Conservation (phyloP, 129 eudicot species). For the Apium graveolens region DNA sequence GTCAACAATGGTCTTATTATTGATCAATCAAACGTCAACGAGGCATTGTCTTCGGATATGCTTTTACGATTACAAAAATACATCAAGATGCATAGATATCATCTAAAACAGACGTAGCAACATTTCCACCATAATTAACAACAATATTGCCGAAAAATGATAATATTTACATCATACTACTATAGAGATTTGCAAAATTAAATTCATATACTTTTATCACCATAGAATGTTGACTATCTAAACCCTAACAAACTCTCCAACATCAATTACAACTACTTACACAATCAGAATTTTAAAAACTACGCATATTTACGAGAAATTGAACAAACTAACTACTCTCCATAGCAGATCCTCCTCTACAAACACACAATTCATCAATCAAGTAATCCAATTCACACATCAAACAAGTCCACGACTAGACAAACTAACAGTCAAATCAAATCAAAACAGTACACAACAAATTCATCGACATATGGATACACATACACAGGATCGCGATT, state of each 20-base stretch:
- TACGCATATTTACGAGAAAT: background rate
- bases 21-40: no score
- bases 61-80: no score
- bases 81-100: no score
- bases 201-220: no score
- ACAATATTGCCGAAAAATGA: no score
- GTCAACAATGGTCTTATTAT: no score
- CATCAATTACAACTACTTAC: background rate
- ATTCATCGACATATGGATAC: background rate
- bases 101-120: no score
- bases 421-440: background rate
- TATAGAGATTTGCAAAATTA: no score
- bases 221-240: background rate
- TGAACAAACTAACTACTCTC: background rate
- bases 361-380: background rate
- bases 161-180: no score
- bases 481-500: slow-evolving; percentile 55
- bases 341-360: background rate
- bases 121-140: no score
- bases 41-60: no score
- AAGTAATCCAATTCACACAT: background rate
- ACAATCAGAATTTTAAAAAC: background rate
- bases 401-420: background rate
- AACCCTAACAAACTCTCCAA: background rate
- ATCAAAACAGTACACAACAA: background rate